phyloP scores from a whole-genome alignment of 2,329 filamentous ascomycete species.

The Aspergillus sp. region DNA sequence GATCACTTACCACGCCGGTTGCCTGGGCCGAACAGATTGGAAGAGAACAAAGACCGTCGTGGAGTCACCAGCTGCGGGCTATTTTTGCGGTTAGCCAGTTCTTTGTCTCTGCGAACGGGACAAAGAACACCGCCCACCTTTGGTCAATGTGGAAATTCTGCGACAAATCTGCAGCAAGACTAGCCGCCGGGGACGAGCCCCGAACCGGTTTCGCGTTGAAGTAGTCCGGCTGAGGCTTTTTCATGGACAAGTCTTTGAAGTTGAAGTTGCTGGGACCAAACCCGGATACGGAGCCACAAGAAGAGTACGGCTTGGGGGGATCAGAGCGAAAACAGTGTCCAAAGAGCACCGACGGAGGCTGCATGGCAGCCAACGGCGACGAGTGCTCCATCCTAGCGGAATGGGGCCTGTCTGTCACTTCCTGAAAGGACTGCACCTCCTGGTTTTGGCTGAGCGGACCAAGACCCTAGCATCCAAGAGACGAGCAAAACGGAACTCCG shows the following conservation, averaged over 20 bases:
- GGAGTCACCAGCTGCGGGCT: conserved; percentile 78
- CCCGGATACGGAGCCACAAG: conserved; percentile 44
- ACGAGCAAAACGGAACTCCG: neutral
- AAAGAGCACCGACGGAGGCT: conserved; percentile 56
- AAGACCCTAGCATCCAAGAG: neutral
- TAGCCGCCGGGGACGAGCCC: conserved; percentile 83
- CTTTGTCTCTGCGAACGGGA: conserved; percentile 12
- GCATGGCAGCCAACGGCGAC: conserved; percentile 88
- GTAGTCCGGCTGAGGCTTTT: conserved; percentile 61
- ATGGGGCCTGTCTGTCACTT: conserved; percentile 5
- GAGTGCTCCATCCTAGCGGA: conserved; percentile 67
- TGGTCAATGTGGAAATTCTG: conserved; percentile 96
- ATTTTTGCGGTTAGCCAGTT: conserved; percentile 33
- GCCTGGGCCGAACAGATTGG: conserved; percentile 53
- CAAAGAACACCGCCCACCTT: conserved; percentile 53
- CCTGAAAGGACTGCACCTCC: conserved; percentile 1
- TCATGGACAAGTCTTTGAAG: conserved; percentile 67
- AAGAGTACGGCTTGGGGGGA: conserved; percentile 42
- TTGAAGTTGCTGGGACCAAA: conserved; percentile 61
- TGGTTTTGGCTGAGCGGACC: neutral
- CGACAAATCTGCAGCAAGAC: conserved; percentile 84
- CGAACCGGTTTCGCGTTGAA: conserved; percentile 69
- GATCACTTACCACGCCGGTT: conserved; percentile 48
- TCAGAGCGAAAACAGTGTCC: conserved; percentile 55
- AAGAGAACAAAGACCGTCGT: conserved; percentile 73